These are phyloP conservation scores for Malus hybrid DNA, from an alignment of 331 rosid genomes.

Conservation along the genomic window DNA sequence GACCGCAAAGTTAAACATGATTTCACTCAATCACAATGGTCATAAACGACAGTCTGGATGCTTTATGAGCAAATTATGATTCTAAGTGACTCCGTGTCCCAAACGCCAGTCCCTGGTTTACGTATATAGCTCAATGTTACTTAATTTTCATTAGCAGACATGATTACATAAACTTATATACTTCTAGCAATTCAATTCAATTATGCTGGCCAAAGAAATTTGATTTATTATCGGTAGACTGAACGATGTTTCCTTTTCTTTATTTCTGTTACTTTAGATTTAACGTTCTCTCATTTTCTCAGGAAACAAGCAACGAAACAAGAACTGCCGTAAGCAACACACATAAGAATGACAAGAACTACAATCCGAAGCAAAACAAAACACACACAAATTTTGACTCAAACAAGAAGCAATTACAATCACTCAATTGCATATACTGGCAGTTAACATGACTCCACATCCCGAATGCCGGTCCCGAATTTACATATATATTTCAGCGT, in stretches of 20 bases:
- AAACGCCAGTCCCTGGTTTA: too few species aligned
- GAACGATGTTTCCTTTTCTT: too few species aligned
- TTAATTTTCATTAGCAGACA: too few species aligned
- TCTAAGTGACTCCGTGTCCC: too few species aligned
- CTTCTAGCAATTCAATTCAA: too few species aligned
- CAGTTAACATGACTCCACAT: neutral
- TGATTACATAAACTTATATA: too few species aligned
- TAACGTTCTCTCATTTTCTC: neutral
- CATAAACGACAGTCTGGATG: neutral
- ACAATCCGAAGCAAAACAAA: constrained; percentile 2
- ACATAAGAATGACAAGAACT: constrained; percentile 20
- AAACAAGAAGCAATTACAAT: neutral
- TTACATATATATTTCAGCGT: neutral
- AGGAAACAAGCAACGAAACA: neutral
- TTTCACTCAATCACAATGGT: neutral
- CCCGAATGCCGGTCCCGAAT: neutral
- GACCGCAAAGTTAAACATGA: neutral
- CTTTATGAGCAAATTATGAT: too few species aligned
- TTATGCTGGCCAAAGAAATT: too few species aligned
- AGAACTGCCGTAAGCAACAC: neutral
- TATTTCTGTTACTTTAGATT: neutral
- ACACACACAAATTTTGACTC: constrained; percentile 4
- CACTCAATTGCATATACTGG: neutral
- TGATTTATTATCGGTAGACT: too few species aligned
- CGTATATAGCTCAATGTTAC: too few species aligned